Evolutionary conservation across 177 flowering plant genomes (phyloP).

Genomic region (Vitis hybrid): DNA sequence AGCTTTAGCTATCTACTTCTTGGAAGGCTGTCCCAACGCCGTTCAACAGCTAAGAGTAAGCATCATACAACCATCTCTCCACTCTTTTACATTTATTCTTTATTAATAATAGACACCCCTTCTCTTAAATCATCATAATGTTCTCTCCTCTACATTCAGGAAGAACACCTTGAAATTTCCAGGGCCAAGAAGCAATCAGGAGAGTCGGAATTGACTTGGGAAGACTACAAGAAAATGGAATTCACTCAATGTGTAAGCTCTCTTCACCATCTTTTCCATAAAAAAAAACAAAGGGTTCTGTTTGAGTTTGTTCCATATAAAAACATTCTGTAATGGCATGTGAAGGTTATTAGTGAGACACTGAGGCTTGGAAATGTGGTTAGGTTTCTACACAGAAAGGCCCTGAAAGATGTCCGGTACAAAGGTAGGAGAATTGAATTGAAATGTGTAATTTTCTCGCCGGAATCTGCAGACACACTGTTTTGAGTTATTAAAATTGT

Average conservation of each 20-base stretch:
- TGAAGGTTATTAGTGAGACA: slow-evolving; percentile 86
- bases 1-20: slow-evolving; percentile 79
- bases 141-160: slow-evolving; percentile 35
- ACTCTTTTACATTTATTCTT: background rate
- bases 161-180: slow-evolving; percentile 67
- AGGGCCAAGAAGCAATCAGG: slow-evolving; percentile 53
- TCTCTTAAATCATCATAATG: too few relatives aligned
- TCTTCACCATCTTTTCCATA: background rate
- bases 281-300: background rate
- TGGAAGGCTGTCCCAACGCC: slow-evolving; percentile 64
- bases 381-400: slow-evolving; percentile 84
- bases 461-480: slow-evolving; percentile 18
- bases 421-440: slow-evolving; percentile 46
- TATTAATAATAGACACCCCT: background rate
- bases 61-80: background rate
- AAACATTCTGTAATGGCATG: background rate
- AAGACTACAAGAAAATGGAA: slow-evolving; percentile 92
- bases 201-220: slow-evolving; percentile 69
- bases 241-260: slow-evolving; percentile 89
- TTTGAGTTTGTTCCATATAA: background rate
- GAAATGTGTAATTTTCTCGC: background rate
- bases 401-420: slow-evolving; percentile 71
- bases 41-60: slow-evolving; percentile 68
- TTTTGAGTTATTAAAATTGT: background rate
- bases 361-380: slow-evolving; percentile 89